Evolutionary conservation across 202 grass and related monocot genomes (phyloP).

Genomic region (Schoenoplectus tabernaemontani): DNA sequence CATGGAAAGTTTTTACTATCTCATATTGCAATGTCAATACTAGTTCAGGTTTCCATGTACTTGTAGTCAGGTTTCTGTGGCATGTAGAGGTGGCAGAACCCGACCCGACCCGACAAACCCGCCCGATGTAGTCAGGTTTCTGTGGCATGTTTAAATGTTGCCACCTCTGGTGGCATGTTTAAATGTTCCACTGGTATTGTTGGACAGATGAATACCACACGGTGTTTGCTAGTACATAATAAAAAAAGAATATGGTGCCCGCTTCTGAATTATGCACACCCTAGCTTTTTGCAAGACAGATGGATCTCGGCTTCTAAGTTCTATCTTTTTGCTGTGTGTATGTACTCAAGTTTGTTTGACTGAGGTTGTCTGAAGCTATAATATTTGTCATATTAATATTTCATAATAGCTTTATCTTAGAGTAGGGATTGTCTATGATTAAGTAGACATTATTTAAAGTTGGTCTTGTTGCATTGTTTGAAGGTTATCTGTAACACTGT

Average conservation of each 20-base stretch:
- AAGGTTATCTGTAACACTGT: neutral
- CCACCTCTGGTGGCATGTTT: conserved; percentile 7
- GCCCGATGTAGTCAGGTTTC: too few species aligned
- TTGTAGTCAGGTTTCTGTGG: neutral
- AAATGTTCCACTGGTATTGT: neutral
- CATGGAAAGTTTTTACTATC: neutral
- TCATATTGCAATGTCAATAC: neutral
- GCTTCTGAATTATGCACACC: neutral
- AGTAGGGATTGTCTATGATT: neutral
- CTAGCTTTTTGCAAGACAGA: neutral
- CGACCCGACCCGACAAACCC: too few species aligned
- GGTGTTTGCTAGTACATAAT: neutral
- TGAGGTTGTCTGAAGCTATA: neutral
- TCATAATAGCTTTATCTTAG: neutral
- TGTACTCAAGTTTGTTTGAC: neutral
- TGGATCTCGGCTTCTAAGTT: neutral
- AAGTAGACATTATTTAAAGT: neutral
- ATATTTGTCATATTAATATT: conserved; percentile 10
- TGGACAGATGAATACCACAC: neutral
- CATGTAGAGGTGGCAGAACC: too few species aligned
- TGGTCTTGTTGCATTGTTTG: neutral
- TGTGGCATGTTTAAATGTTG: too few species aligned
- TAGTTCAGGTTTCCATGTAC: neutral
- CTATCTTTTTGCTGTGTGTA: neutral
- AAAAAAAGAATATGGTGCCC: neutral